Evolutionary conservation across 2,329 filamentous ascomycete genomes (phyloP), one percentile per base, ranked within the genome.

Genomic region (Trichoderma cornu-damae): DNA sequence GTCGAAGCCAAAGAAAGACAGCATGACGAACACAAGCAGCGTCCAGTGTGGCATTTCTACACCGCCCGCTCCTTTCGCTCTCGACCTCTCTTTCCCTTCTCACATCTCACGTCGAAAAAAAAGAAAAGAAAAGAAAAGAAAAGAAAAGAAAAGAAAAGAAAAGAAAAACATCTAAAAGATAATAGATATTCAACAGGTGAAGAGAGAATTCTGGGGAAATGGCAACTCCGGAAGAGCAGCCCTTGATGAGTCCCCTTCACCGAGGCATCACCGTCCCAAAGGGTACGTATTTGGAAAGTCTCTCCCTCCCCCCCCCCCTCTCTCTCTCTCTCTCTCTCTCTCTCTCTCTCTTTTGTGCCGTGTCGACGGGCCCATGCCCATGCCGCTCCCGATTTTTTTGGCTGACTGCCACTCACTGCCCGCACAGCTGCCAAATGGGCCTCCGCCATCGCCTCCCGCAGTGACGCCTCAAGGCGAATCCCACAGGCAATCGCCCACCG

Each of bases 401-500:
- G 20, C 40, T 44, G 9, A 44, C 40, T 44, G 7, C n/a, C 5
- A 16, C n/a, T 18, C 9, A 38, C 20, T 14, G 11, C 26, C 16
- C 6, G 20, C 8, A 37, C 22, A 40, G 47, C 60, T 67, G 69
- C 69, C 20, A 64, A 68, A 16, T 75, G 71, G 67, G 67, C 73
- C 28, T 62, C 61, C 5, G 71, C 73, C 44, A 58, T 69, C 2
- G 56, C 66, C 3, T 72, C 69, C 5, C 51, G 43, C 28, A 62
- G 68, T 18, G 60, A 67, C 22, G 58, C 65, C 11, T 59, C 61
- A 22, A 62, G 66, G 4, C 66, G 62, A 22, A 70, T 84, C 49
- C 89, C 89, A 1, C 87, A 90, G 68, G 81, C 84, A 56, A 90
- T 94, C 61, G 88, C 87, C 1, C 89, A 93, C 74, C 80, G 89